Conservation (phyloP, 1,284 basidiomycete species). For the Pisolithus thermaeus region DNA sequence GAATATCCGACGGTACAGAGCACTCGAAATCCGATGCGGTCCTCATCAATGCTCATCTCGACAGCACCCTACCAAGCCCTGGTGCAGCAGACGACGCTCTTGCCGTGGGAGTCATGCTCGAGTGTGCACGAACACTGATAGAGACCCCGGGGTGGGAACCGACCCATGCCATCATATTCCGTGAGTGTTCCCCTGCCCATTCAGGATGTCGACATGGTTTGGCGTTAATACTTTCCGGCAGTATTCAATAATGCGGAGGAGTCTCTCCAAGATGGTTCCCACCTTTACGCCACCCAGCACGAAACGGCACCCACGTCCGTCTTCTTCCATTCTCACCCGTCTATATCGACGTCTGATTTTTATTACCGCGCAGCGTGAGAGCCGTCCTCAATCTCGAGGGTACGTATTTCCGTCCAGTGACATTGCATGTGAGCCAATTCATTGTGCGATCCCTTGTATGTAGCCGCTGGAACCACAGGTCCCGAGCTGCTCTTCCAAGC, state of each 20-base stretch:
- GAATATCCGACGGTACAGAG: conserved; percentile 77
- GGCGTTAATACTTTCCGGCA: conserved; percentile 24
- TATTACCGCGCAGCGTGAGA: conserved; percentile 51
- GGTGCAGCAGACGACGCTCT: conserved; percentile 90
- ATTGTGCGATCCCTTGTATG: conserved; percentile 3
- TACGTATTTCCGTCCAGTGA: conserved; percentile 17
- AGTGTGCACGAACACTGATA: conserved; percentile 77
- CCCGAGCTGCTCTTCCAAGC: conserved; percentile 95
- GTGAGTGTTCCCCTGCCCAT: conserved; percentile 39
- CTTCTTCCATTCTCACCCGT: background rate
- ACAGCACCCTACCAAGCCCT: conserved; percentile 74
- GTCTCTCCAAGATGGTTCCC: conserved; percentile 91
- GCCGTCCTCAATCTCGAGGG: conserved; percentile 92
- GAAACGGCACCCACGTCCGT: conserved; percentile 64
- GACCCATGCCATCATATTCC: conserved; percentile 78
- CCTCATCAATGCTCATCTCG: conserved; percentile 87
- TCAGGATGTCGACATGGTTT: background rate
- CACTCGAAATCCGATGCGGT: conserved; percentile 76
- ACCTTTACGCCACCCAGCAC: conserved; percentile 88
- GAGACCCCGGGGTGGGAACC: conserved; percentile 72
- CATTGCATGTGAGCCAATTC: background rate
- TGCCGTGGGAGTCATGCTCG: conserved; percentile 88
- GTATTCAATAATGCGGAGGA: conserved; percentile 97
- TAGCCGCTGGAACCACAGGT: conserved; percentile 85
- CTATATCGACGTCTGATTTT: conserved; percentile 1